These are phyloP conservation scores for Hansenula lynferdii DNA, from an alignment of 1,139 yeast species.

Conservation along the genomic window DNA sequence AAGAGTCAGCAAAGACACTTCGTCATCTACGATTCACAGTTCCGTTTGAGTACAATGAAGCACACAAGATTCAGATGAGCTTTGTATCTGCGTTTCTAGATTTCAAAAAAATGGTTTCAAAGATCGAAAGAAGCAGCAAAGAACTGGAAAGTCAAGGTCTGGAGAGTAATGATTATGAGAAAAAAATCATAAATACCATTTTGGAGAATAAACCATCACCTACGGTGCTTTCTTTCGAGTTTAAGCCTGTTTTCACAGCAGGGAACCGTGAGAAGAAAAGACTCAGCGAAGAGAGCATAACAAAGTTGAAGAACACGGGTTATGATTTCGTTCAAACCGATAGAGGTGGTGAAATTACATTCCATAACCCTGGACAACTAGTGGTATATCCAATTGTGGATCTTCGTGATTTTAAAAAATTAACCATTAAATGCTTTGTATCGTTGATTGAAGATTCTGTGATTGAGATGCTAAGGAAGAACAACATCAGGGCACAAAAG, in stretches of 20 bases:
- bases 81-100: slow-evolving; percentile 61
- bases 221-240: slow-evolving; percentile 70
- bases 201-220: slow-evolving; percentile 56
- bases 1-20: slow-evolving; percentile 32
- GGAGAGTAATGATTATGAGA: slow-evolving; percentile 41
- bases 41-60: slow-evolving; percentile 49
- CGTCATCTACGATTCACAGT: slow-evolving; percentile 64
- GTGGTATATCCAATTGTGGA: slow-evolving; percentile 84
- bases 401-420: slow-evolving; percentile 49
- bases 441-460: slow-evolving; percentile 62
- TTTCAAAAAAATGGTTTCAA: slow-evolving; percentile 49
- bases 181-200: slow-evolving; percentile 37
- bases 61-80: slow-evolving; percentile 56
- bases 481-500: slow-evolving; percentile 24
- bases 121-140: slow-evolving; percentile 36
- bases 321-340: slow-evolving; percentile 67
- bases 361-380: slow-evolving; percentile 94
- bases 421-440: slow-evolving; percentile 75
- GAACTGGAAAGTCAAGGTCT: slow-evolving; percentile 38
- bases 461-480: slow-evolving; percentile 42
- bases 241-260: slow-evolving; percentile 81
- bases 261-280: slow-evolving; percentile 71
- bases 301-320: slow-evolving; percentile 27
- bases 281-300: slow-evolving; percentile 31
- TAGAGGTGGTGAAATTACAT: slow-evolving; percentile 97